Evolutionary conservation across 1,139 yeast genomes (phyloP).

Genomic region (Magnusiomyces fungicola): DNA sequence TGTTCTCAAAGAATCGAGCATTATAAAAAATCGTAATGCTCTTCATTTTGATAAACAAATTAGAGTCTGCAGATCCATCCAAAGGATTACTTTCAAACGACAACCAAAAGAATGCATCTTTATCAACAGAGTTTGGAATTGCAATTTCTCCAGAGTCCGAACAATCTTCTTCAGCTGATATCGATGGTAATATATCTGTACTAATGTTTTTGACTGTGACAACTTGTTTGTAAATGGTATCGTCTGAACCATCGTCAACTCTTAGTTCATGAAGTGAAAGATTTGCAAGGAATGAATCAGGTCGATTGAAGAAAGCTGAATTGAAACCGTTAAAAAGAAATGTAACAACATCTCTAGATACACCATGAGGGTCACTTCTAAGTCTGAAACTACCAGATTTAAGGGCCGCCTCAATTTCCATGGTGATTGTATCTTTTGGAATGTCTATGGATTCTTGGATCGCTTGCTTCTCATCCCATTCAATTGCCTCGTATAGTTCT

Average conservation of each 20-base stretch:
- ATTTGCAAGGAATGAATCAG: slow-evolving; percentile 66
- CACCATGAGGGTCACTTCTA: slow-evolving; percentile 33
- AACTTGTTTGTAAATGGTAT: slow-evolving; percentile 69
- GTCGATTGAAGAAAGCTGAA: slow-evolving; percentile 65
- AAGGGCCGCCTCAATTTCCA: slow-evolving; percentile 61
- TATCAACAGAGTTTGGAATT: slow-evolving; percentile 3
- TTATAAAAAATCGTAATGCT: slow-evolving; percentile 90
- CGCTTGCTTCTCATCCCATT: slow-evolving; percentile 66
- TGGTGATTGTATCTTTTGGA: slow-evolving; percentile 64
- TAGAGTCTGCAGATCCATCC: slow-evolving; percentile 76
- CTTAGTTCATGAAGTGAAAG: slow-evolving; percentile 74
- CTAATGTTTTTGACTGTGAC: slow-evolving; percentile 73
- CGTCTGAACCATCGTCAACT: slow-evolving; percentile 78
- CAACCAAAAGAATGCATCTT: slow-evolving; percentile 69
- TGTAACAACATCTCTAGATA: slow-evolving; percentile 52
- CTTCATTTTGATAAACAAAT: slow-evolving; percentile 61
- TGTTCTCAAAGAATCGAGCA: slow-evolving; percentile 68
- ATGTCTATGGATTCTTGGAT: slow-evolving; percentile 49
- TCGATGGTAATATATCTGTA: slow-evolving; percentile 27
- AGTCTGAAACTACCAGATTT: slow-evolving; percentile 72
- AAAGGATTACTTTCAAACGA: slow-evolving; percentile 82
- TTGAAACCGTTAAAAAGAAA: slow-evolving; percentile 77
- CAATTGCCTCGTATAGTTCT: slow-evolving; percentile 90
- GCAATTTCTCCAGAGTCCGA: slow-evolving; percentile 7
- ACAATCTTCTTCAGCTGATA: slow-evolving; percentile 17